These are phyloP conservation scores for Rubroboletus pulcherrimus DNA, from an alignment of 768 basidiomycete species.

Conservation along the genomic window DNA sequence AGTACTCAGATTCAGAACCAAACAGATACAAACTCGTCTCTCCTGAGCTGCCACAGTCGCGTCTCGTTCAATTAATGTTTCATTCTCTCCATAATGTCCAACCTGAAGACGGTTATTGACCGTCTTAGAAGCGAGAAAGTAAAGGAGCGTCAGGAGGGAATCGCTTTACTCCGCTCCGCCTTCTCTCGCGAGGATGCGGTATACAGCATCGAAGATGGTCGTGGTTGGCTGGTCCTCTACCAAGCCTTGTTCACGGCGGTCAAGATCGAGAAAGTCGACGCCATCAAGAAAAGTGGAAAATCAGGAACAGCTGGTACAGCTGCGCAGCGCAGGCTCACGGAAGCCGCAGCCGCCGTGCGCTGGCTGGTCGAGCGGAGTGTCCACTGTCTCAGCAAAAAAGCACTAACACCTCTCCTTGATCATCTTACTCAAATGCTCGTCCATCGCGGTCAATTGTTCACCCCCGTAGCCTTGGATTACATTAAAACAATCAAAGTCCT, in stretches of 20 bases:
- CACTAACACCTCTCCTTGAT: constrained; percentile 52
- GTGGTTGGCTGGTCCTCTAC: constrained; percentile 64
- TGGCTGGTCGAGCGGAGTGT: constrained; percentile 68
- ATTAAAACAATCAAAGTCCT: constrained; percentile 71
- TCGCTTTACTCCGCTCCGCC: constrained; percentile 45
- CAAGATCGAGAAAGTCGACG: constrained; percentile 53
- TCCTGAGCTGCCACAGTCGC: constrained; percentile 16
- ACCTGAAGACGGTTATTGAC: constrained; percentile 45
- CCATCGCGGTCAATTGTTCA: constrained; percentile 49
- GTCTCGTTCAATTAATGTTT: constrained; percentile 6
- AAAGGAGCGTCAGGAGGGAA: constrained; percentile 66
- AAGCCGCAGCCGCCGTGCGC: constrained; percentile 64
- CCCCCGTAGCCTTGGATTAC: constrained; percentile 73
- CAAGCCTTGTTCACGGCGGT: constrained; percentile 71
- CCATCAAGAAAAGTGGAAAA: constrained; percentile 38
- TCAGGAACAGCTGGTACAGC: constrained; percentile 41
- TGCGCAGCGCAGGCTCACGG: constrained; percentile 57
- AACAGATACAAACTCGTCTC: constrained; percentile 27
- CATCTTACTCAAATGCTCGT: constrained; percentile 64
- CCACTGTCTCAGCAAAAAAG: constrained; percentile 50
- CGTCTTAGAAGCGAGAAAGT: constrained; percentile 59
- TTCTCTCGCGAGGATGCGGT: constrained; percentile 51
- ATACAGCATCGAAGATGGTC: constrained; percentile 33
- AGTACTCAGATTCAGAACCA: constrained; percentile 8
- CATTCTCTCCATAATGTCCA: constrained; percentile 30